A percentile compares a stretch with the other conserved stretches of the same genome.
Evolutionary conservation across 2,329 filamentous ascomycete species (phyloP).

Genomic region (Sphaerulina vaccinii): DNA sequence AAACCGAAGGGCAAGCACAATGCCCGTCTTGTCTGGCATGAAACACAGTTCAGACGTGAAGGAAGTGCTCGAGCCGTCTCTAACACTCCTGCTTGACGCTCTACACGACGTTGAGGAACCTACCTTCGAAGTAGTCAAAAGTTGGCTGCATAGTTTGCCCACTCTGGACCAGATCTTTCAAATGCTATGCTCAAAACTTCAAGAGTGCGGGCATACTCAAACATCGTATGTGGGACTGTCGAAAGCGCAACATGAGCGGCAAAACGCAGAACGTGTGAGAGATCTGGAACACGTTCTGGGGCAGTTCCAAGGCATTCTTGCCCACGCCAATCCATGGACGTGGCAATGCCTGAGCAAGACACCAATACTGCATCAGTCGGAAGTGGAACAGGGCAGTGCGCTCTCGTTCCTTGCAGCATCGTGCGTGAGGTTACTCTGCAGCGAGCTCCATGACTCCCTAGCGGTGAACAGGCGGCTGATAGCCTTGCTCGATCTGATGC

Average conservation of each 20-base stretch:
- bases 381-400: slow-evolving; percentile 17
- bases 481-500: slow-evolving; percentile 26
- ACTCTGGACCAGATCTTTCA: slow-evolving; percentile 52
- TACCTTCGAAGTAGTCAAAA: slow-evolving; percentile 71
- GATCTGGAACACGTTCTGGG: slow-evolving; percentile 57
- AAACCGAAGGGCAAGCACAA: slow-evolving; percentile 31
- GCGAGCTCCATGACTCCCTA: slow-evolving; percentile 13
- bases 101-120: slow-evolving; percentile 71
- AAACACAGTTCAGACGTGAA: slow-evolving; percentile 22
- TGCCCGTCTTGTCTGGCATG: slow-evolving; percentile 28
- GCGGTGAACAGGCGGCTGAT: slow-evolving; percentile 22
- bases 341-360: slow-evolving; percentile 28
- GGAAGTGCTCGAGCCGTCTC: slow-evolving; percentile 73
- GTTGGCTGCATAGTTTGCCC: slow-evolving; percentile 70
- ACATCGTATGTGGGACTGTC: neutral
- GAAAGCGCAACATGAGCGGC: neutral
- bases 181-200: slow-evolving; percentile 30
- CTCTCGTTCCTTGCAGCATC: slow-evolving; percentile 26
- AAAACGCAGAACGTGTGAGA: slow-evolving; percentile 2
- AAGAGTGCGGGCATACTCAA: neutral
- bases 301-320: slow-evolving; percentile 70
- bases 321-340: slow-evolving; percentile 49
- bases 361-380: neutral
- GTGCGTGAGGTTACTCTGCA: slow-evolving; percentile 26
- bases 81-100: slow-evolving; percentile 78